A percentile compares a stretch with the other conserved stretches of the same genome.
phyloP scores from a whole-genome alignment of 129 eudicot species.

The Logfia minima region DNA sequence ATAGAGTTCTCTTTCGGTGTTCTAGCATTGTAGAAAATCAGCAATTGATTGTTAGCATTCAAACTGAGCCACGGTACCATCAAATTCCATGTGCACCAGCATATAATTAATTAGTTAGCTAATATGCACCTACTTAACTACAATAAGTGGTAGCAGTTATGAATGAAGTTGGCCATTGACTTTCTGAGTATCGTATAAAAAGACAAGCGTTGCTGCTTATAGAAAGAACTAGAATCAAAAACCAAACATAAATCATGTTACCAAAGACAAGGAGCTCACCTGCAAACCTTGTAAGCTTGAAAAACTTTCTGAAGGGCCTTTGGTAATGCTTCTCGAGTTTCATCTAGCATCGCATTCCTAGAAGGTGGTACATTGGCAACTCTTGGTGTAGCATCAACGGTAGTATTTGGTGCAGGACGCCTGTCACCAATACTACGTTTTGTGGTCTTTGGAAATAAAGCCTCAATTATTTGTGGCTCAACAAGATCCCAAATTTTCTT shows the following conservation, averaged over 20 bases:
- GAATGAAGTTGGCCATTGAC: neutral
- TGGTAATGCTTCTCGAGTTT: slow-evolving; percentile 58
- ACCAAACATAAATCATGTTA: neutral
- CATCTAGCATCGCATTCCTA: slow-evolving; percentile 46
- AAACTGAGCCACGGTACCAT: neutral
- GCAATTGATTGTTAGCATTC: neutral
- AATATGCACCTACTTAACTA: no score
- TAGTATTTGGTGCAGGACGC: slow-evolving; percentile 31
- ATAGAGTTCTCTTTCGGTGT: neutral
- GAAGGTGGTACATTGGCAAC: slow-evolving; percentile 37
- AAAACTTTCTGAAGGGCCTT: slow-evolving; percentile 67
- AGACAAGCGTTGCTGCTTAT: neutral
- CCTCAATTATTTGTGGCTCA: slow-evolving; percentile 34
- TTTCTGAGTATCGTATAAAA: neutral
- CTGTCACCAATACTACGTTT: slow-evolving; percentile 31
- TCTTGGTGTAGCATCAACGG: slow-evolving; percentile 33
- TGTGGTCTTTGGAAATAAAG: slow-evolving; percentile 16
- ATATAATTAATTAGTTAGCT: no score
- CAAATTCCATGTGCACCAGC: neutral
- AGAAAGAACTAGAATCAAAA: neutral
- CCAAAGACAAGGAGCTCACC: slow-evolving; percentile 41
- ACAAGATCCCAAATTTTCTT: slow-evolving; percentile 47
- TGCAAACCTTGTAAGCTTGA: slow-evolving; percentile 65
- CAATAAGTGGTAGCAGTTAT: no score
- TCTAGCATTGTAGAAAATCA: neutral